phyloP scores from a whole-genome alignment of 352 stramenopile genomes.

The Phytophthora pinifolia region DNA sequence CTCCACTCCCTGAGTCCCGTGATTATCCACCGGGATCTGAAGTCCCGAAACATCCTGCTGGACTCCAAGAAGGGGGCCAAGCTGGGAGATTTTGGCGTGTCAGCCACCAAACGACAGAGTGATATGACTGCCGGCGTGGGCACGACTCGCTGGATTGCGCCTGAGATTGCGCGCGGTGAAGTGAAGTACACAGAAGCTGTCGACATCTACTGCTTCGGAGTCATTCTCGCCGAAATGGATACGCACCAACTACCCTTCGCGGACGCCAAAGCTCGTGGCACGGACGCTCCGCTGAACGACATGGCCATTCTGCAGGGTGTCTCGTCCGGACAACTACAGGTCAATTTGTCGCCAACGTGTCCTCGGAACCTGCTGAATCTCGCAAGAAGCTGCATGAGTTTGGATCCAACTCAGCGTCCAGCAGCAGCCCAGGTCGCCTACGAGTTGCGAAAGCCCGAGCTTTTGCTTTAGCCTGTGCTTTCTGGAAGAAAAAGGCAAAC shows the following conservation, averaged over 20 bases:
- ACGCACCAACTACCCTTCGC: slow-evolving; percentile 69
- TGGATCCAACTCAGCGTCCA: slow-evolving; percentile 54
- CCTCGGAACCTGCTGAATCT: slow-evolving; percentile 48
- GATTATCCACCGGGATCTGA: slow-evolving; percentile 75
- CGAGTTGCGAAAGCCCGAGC: slow-evolving; percentile 51
- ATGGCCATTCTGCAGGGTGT: slow-evolving; percentile 61
- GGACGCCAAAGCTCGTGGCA: slow-evolving; percentile 29
- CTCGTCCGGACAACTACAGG: slow-evolving; percentile 39
- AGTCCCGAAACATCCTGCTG: slow-evolving; percentile 72
- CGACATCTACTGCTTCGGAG: slow-evolving; percentile 69
- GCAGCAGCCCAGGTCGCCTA: slow-evolving; percentile 60
- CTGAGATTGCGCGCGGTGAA: slow-evolving; percentile 62
- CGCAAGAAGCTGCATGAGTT: slow-evolving; percentile 50
- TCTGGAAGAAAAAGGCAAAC: not conserved
- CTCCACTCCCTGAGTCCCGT: slow-evolving; percentile 59
- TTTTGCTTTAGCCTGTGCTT: slow-evolving; percentile 32
- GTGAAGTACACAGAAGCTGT: slow-evolving; percentile 63
- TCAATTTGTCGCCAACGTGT: slow-evolving; percentile 42
- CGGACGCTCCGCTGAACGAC: slow-evolving; percentile 52
- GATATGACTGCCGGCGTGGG: slow-evolving; percentile 71
- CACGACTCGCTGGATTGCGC: slow-evolving; percentile 63
- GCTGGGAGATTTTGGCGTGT: slow-evolving; percentile 69
- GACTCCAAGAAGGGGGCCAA: slow-evolving; percentile 65
- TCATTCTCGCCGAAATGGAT: slow-evolving; percentile 69
- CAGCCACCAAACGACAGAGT: slow-evolving; percentile 44